These are phyloP conservation scores for Citrullus amarus DNA, from an alignment of 306 rosid species.

Conservation along the genomic window DNA sequence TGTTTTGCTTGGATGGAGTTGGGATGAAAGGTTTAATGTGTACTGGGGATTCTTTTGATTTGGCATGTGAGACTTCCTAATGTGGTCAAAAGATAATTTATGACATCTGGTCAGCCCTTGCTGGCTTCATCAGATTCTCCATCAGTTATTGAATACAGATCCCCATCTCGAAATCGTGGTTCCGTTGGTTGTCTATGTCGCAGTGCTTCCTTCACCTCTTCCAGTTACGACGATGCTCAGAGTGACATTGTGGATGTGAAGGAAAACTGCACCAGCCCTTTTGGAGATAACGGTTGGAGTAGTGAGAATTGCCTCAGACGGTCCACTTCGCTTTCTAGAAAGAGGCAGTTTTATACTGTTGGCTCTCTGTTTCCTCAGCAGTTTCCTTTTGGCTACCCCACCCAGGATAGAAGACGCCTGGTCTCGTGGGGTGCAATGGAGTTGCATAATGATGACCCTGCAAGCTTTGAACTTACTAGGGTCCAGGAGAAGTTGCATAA, in stretches of 20 bases:
- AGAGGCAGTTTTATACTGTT: slow-evolving; percentile 10
- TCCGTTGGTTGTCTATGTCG: slow-evolving; percentile 15
- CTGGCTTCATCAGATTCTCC: slow-evolving; percentile 36
- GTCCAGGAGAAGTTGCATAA: slow-evolving; percentile 37
- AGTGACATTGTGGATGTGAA: slow-evolving; percentile 16
- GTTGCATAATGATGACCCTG: slow-evolving; percentile 24
- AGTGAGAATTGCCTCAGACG: slow-evolving; percentile 6
- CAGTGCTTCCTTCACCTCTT: slow-evolving; percentile 27
- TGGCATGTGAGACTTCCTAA: slow-evolving; percentile 22
- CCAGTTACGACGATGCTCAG: slow-evolving; percentile 16
- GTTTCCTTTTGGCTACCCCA: slow-evolving; percentile 53
- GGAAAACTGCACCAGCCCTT: slow-evolving; percentile 12
- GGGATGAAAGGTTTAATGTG: not conserved
- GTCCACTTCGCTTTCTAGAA: slow-evolving; percentile 6
- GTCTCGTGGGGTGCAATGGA: slow-evolving; percentile 72
- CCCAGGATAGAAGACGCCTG: slow-evolving; percentile 28
- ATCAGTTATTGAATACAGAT: slow-evolving; percentile 10
- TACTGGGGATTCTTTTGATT: not conserved
- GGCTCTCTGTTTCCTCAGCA: slow-evolving; percentile 23
- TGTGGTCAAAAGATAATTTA: slow-evolving; percentile 30
- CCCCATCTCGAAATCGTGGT: slow-evolving; percentile 19
- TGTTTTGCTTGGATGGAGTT: slow-evolving; percentile 9
- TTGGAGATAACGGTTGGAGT: slow-evolving; percentile 19
- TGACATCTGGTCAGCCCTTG: slow-evolving; percentile 52
- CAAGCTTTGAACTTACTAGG: slow-evolving; percentile 38